phyloP scores from a whole-genome alignment of 2,329 filamentous ascomycete genomes.

The Didymellaceae sp. region DNA sequence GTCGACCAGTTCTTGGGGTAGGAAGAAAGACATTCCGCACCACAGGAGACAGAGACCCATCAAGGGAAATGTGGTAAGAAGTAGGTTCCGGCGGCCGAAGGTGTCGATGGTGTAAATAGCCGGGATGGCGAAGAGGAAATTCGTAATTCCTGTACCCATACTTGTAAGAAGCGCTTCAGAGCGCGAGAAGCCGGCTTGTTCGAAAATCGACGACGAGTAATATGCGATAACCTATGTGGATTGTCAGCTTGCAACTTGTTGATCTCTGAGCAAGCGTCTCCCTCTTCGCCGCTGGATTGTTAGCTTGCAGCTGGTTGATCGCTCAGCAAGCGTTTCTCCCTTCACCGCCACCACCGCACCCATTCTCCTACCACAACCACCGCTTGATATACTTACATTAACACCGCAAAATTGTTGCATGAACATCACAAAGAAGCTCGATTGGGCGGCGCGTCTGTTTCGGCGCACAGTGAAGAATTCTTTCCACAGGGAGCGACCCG shows the following conservation, averaged over 20 bases:
- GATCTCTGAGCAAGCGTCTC: too few relatives aligned
- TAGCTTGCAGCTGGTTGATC: too few relatives aligned
- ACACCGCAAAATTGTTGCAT: slow-evolving; percentile 47
- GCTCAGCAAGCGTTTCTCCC: too few relatives aligned
- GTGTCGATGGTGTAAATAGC: slow-evolving; percentile 55
- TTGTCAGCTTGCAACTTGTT: too few relatives aligned
- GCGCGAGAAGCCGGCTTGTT: slow-evolving; percentile 43
- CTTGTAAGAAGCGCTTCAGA: slow-evolving; percentile 49
- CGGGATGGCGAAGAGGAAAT: slow-evolving; percentile 55
- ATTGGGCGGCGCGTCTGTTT: slow-evolving; percentile 43
- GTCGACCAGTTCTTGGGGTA: slow-evolving; percentile 23
- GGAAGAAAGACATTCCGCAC: slow-evolving; percentile 39
- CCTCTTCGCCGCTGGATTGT: too few relatives aligned
- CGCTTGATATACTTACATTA: slow-evolving; percentile 22
- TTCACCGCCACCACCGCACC: too few relatives aligned
- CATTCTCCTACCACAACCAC: too few relatives aligned
- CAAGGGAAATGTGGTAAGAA: slow-evolving; percentile 55
- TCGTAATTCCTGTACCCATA: slow-evolving; percentile 54
- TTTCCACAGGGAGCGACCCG: slow-evolving; percentile 38
- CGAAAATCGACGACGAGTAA: slow-evolving; percentile 36
- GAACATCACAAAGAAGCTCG: slow-evolving; percentile 46
- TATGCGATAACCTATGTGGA: slow-evolving; percentile 7
- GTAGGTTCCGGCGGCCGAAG: slow-evolving; percentile 53
- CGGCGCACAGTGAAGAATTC: slow-evolving; percentile 44
- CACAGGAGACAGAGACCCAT: slow-evolving; percentile 52